Evolutionary conservation across 2,329 filamentous ascomycete species (phyloP).

Genomic region (Pyrenochaeta sp.): DNA sequence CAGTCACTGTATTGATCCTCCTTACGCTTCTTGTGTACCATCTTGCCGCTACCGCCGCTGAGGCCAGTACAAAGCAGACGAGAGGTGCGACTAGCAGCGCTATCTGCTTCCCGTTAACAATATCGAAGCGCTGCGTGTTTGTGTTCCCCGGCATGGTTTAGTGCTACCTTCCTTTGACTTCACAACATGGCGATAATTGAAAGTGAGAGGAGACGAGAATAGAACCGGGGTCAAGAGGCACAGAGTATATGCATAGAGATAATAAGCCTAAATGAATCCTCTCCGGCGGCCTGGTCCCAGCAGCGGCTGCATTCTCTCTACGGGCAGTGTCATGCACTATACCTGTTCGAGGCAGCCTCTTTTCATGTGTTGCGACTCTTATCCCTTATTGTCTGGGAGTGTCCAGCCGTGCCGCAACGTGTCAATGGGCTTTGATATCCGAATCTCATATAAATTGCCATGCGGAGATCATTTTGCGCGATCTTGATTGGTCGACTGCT

Average conservation of each 20-base stretch:
- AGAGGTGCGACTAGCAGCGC: slow-evolving; percentile 26
- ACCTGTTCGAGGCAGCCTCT: not conserved
- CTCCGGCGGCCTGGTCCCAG: not conserved
- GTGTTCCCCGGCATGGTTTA: slow-evolving; percentile 19
- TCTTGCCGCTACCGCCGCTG: slow-evolving; percentile 23
- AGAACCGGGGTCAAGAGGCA: slow-evolving; percentile 12
- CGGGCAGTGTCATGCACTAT: not conserved
- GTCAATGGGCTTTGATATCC: not conserved
- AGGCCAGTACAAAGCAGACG: slow-evolving; percentile 22
- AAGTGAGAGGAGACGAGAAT: slow-evolving; percentile 2
- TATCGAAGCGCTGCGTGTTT: slow-evolving; percentile 20
- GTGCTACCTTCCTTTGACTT: slow-evolving; percentile 3
- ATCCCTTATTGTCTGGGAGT: not conserved
- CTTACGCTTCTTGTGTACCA: slow-evolving; percentile 30
- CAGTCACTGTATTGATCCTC: slow-evolving; percentile 24
- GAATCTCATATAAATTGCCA: not conserved
- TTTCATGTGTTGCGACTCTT: not conserved
- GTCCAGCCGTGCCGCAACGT: not conserved
- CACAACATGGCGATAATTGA: slow-evolving; percentile 12
- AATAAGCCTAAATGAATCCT: not conserved
- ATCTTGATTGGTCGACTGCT: not conserved
- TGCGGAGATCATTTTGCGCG: not conserved
- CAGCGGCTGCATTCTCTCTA: not conserved
- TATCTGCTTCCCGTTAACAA: slow-evolving; percentile 27
- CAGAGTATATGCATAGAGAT: not conserved